Conservation (phyloP, 2,329 filamentous ascomycete genomes). For the Venturia oleaginea region DNA sequence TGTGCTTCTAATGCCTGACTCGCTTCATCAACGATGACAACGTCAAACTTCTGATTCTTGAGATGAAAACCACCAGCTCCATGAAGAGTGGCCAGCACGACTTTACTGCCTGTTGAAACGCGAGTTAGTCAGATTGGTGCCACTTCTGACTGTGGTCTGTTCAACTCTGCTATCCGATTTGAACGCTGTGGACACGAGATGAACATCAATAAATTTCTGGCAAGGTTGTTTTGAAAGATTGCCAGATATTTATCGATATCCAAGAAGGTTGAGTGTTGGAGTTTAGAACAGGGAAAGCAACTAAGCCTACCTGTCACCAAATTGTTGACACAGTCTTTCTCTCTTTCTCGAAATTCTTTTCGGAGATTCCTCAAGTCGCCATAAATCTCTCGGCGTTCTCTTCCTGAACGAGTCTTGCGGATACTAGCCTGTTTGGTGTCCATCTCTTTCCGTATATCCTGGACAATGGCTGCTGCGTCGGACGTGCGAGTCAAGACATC, state of each 20-base stretch:
- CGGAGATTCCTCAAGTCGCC: constrained; percentile 74
- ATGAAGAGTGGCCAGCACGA: constrained; percentile 87
- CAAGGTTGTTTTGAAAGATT: no score
- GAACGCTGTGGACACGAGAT: not conserved
- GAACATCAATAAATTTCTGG: not conserved
- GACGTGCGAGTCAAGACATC: constrained; percentile 87
- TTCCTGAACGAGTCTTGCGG: constrained; percentile 72
- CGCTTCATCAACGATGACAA: constrained; percentile 92
- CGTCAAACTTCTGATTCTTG: constrained; percentile 73
- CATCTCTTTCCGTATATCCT: constrained; percentile 86
- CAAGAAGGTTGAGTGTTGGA: not conserved
- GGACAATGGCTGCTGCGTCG: constrained; percentile 79
- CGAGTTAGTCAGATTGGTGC: not conserved
- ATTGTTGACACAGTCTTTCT: constrained; percentile 68
- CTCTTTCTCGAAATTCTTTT: constrained; percentile 79
- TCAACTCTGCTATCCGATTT: not conserved
- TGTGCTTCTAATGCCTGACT: constrained; percentile 93
- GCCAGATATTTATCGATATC: not conserved
- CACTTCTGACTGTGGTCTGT: no score
- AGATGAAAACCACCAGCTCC: constrained; percentile 82
- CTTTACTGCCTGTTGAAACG: constrained; percentile 61
- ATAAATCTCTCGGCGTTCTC: constrained; percentile 75
- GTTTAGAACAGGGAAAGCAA: not conserved
- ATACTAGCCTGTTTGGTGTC: constrained; percentile 84
- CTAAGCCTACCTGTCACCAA: constrained; percentile 49